These are phyloP conservation scores for Mucor piriformis DNA, from an alignment of 371 early-diverging fungal species.

Conservation along the genomic window DNA sequence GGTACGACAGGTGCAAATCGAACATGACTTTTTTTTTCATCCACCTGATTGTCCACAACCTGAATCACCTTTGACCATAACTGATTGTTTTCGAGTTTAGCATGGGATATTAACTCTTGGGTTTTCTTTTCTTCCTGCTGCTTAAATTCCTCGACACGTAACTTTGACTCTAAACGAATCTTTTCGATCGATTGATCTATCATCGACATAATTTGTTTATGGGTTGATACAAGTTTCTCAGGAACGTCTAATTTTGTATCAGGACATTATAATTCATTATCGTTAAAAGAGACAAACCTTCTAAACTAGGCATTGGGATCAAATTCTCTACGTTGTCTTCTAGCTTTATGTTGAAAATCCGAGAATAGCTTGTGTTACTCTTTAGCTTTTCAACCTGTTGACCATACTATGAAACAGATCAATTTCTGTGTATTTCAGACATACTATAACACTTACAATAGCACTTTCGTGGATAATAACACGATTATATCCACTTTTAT, in stretches of 20 bases:
- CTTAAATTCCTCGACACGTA: slow-evolving; percentile 34
- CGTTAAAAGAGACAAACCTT: neutral
- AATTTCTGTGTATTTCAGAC: neutral
- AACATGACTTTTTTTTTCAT: slow-evolving; percentile 9
- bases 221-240: slow-evolving; percentile 14
- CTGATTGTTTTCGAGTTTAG: slow-evolving; percentile 28
- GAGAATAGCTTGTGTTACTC: slow-evolving; percentile 24
- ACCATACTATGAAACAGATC: slow-evolving; percentile 17
- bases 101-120: slow-evolving; percentile 15
- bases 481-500: slow-evolving; percentile 10
- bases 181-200: slow-evolving; percentile 30
- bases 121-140: slow-evolving; percentile 25
- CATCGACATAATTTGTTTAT: slow-evolving; percentile 26
- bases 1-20: slow-evolving; percentile 3
- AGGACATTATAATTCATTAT: neutral
- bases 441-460: slow-evolving; percentile 5
- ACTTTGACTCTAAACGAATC: slow-evolving; percentile 28
- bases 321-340: neutral
- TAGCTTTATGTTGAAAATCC: slow-evolving; percentile 30
- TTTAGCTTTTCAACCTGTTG: slow-evolving; percentile 13
- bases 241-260: slow-evolving; percentile 9
- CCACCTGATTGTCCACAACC: neutral
- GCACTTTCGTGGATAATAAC: slow-evolving; percentile 23
- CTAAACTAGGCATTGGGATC: slow-evolving; percentile 7
- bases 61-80: slow-evolving; percentile 34